Evolutionary conservation across 257 asterid genomes (phyloP).

Genomic region (Mitragyna speciosa): DNA sequence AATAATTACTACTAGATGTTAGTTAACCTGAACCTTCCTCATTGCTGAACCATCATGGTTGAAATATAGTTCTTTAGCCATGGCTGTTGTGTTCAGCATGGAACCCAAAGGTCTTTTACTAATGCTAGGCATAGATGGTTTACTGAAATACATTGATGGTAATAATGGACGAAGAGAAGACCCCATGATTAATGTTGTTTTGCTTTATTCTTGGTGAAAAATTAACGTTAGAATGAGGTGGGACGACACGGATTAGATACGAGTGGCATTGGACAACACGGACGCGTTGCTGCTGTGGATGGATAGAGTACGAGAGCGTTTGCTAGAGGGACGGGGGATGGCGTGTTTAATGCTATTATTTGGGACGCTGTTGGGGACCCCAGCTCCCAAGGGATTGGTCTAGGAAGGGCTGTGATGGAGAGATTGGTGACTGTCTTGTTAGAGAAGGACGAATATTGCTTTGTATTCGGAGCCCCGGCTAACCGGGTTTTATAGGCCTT

Average conservation of each 20-base stretch:
- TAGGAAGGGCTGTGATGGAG: conserved; percentile 98
- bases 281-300: conserved; percentile 74
- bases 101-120: conserved; percentile 39
- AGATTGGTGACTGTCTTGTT: conserved; percentile 58
- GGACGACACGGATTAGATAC: conserved; percentile 71
- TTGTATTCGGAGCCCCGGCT: conserved; percentile 98
- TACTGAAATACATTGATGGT: conserved; percentile 46
- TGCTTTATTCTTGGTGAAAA: not conserved
- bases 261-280: conserved; percentile 79
- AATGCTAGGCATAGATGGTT: conserved; percentile 30
- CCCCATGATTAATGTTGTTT: conserved; percentile 35
- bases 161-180: conserved; percentile 48
- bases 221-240: not conserved
- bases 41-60: conserved; percentile 85
- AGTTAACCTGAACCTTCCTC: conserved; percentile 58
- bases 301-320: conserved; percentile 90
- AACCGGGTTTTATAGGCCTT: conserved; percentile 78
- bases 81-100: conserved; percentile 50
- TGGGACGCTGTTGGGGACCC: conserved; percentile 99
- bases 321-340: conserved; percentile 95
- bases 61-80: conserved; percentile 71
- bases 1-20: not conserved
- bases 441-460: conserved; percentile 68
- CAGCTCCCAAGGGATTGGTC: conserved; percentile 79
- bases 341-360: conserved; percentile 82